Conservation (phyloP, 768 basidiomycete species). For the Pholiota molesta region DNA sequence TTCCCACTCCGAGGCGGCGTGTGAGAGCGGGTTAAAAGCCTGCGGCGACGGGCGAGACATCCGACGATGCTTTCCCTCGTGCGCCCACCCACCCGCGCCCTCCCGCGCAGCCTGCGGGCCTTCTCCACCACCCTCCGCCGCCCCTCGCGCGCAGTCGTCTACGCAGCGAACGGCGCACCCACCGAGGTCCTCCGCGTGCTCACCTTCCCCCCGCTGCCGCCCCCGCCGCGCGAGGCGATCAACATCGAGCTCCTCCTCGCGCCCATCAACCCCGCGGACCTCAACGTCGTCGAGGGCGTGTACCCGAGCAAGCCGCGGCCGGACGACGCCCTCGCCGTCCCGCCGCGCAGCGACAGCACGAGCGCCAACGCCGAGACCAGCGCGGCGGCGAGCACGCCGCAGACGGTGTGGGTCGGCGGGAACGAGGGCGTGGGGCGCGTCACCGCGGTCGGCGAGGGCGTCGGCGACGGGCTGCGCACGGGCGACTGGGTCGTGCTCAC, state of each 20-base stretch:
- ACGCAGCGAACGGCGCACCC: constrained; percentile 63
- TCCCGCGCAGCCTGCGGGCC: constrained; percentile 7
- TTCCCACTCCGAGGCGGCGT: background rate
- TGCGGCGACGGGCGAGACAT: background rate
- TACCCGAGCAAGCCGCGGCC: constrained; percentile 67
- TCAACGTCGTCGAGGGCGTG: constrained; percentile 83
- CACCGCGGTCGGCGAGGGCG: constrained; percentile 58
- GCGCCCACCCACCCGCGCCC: constrained; percentile 16
- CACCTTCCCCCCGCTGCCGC: constrained; percentile 47
- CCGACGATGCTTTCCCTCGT: constrained; percentile 23
- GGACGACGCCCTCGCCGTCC: constrained; percentile 39
- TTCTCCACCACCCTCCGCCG: constrained; percentile 34
- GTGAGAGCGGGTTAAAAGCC: background rate
- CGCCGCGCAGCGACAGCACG: constrained; percentile 19
- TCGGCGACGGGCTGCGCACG: constrained; percentile 43
- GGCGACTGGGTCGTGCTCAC: constrained; percentile 80
- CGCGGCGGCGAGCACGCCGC: constrained; percentile 17
- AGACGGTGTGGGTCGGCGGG: constrained; percentile 61
- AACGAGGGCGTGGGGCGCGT: constrained; percentile 80
- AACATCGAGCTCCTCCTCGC: constrained; percentile 72
- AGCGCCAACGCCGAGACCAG: too few relatives aligned
- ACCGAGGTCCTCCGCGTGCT: constrained; percentile 56
- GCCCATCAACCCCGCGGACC: constrained; percentile 81
- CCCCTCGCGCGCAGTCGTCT: constrained; percentile 67
- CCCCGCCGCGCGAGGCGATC: constrained; percentile 57